Conservation (phyloP, 768 basidiomycete species). For the Tulasnella sp. region DNA sequence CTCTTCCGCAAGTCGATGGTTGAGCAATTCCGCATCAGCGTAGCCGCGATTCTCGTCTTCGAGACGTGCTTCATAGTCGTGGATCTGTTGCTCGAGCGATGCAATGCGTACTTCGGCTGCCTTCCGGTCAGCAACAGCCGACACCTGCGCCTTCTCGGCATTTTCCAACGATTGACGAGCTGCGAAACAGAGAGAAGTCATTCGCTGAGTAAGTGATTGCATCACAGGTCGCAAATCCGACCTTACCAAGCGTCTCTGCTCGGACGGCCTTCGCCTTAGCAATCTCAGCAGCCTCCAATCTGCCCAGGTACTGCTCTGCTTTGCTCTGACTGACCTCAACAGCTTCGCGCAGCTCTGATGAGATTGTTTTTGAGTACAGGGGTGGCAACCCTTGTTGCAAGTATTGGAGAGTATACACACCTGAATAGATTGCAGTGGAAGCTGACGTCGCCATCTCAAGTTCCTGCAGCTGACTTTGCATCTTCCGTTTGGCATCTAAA, state of each 20-base stretch:
- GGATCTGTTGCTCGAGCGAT: constrained; percentile 40
- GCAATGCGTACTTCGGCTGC: constrained; percentile 39
- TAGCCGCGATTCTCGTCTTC: constrained; percentile 59
- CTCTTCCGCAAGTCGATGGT: constrained; percentile 59
- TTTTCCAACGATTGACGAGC: constrained; percentile 53
- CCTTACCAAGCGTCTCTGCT: constrained; percentile 51
- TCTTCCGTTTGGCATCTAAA: constrained; percentile 46
- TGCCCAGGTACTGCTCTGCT: constrained; percentile 43
- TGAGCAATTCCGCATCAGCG: constrained; percentile 51
- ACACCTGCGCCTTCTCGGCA: constrained; percentile 45
- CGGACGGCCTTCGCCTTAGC: constrained; percentile 52
- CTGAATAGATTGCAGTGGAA: constrained; percentile 47
- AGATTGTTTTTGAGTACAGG: background rate
- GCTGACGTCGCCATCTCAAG: constrained; percentile 48
- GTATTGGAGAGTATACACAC: constrained; percentile 27
- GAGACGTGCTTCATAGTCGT: constrained; percentile 49
- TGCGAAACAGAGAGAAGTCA: constrained; percentile 22
- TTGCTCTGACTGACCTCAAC: constrained; percentile 57
- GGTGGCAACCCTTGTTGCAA: background rate
- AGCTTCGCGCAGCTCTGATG: constrained; percentile 48
- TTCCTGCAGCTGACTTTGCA: constrained; percentile 51
- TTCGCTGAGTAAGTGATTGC: constrained; percentile 1
- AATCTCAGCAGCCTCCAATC: constrained; percentile 58
- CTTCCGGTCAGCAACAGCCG: constrained; percentile 42
- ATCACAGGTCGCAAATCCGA: background rate